These are phyloP conservation scores for Boletus subparvulus DNA, from an alignment of 768 basidiomycete genomes.

Conservation along the genomic window DNA sequence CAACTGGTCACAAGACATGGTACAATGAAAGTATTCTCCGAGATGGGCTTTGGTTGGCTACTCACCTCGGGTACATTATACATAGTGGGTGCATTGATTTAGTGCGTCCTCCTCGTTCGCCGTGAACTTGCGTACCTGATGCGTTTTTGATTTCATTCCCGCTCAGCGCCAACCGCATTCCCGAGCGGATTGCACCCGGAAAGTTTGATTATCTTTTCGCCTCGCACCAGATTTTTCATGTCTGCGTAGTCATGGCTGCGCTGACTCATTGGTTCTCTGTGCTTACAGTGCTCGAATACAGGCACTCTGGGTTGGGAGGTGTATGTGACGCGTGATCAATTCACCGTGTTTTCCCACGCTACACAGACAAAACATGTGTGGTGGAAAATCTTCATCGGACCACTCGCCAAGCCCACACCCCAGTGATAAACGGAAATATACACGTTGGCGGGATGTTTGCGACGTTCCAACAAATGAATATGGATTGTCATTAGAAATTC, in stretches of 20 bases:
- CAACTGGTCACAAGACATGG: conserved; percentile 67
- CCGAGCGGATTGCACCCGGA: conserved; percentile 73
- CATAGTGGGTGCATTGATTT: conserved; percentile 75
- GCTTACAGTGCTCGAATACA: conserved; percentile 56
- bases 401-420: conserved; percentile 20
- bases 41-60: conserved; percentile 74
- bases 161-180: conserved; percentile 77
- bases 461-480: conserved; percentile 23
- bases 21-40: conserved; percentile 46
- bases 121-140: conserved; percentile 26
- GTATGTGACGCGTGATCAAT: conserved; percentile 23
- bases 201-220: conserved; percentile 76
- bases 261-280: conserved; percentile 63
- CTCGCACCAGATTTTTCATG: conserved; percentile 90
- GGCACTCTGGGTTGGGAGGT: conserved; percentile 41
- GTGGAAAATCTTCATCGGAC: conserved; percentile 23
- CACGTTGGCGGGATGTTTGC: conserved; percentile 30
- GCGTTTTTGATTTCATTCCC: conserved; percentile 33
- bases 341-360: conserved; percentile 28
- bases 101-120: conserved; percentile 54
- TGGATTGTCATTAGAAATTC: conserved; percentile 32
- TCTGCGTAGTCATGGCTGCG: conserved; percentile 72
- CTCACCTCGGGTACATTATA: conserved; percentile 70
- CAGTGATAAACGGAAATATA: conserved; percentile 27
- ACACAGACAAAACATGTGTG: conserved; percentile 10